Evolutionary conservation across 805 yeast species (phyloP).

Genomic region (Danielia oregonensis): DNA sequence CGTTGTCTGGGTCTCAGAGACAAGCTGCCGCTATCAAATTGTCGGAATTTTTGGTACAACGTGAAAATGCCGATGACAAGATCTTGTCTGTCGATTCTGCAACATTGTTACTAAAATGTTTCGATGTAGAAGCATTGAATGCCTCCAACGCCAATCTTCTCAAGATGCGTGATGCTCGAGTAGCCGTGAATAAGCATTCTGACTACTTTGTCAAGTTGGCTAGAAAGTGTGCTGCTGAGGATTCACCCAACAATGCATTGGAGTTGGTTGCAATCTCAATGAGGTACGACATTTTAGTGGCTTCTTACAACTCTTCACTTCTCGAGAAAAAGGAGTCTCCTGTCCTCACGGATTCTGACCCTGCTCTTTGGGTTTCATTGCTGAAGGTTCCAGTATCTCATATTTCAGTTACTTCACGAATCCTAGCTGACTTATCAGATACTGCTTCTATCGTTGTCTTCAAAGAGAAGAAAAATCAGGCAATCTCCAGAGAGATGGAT

Average conservation of each 20-base stretch:
- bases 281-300: slow-evolving; percentile 16
- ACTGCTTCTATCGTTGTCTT: slow-evolving; percentile 19
- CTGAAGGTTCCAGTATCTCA: slow-evolving; percentile 8
- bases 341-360: slow-evolving; percentile 8
- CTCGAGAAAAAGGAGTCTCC: slow-evolving; percentile 11
- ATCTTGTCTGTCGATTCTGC: slow-evolving; percentile 6
- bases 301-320: slow-evolving; percentile 9
- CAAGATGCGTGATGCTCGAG: slow-evolving; percentile 45
- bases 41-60: slow-evolving; percentile 43
- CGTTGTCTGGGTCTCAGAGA: slow-evolving; percentile 46
- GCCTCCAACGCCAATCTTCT: slow-evolving; percentile 23
- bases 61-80: slow-evolving; percentile 3
- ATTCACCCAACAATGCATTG: slow-evolving; percentile 2
- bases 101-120: slow-evolving; percentile 14
- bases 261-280: slow-evolving; percentile 12
- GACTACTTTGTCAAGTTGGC: slow-evolving; percentile 25
- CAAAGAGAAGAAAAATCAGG: slow-evolving; percentile 20
- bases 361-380: slow-evolving; percentile 10
- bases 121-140: slow-evolving; percentile 6
- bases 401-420: slow-evolving; percentile 6
- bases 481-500: slow-evolving; percentile 14
- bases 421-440: slow-evolving; percentile 17
- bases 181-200: slow-evolving; percentile 43
- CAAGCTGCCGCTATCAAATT: slow-evolving; percentile 52
- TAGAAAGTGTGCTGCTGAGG: slow-evolving; percentile 1